Evolutionary conservation across 495 filamentous ascomycete species (phyloP), one percentile per base, ranked within the genome.

Genomic region (Pseudotulostoma volvatum): DNA sequence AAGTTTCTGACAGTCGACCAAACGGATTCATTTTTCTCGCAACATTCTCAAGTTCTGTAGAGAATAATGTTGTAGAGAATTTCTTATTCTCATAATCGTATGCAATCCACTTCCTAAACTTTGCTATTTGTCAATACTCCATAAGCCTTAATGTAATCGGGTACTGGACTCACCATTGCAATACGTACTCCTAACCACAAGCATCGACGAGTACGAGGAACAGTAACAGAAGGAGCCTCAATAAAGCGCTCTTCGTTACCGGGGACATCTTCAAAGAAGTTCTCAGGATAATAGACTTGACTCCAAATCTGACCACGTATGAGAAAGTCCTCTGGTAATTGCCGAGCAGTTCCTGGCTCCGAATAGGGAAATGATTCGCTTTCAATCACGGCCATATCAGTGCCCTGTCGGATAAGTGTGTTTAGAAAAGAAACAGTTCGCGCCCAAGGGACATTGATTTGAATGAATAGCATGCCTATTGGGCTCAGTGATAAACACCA

Each of bases 271-370:
- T 66, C 53, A 48, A 93, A 93, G 67, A 78, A 94, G 1, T 60
- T 52, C 1, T 60, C 44, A 0, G 83, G 82, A 38, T 76, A 90
- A 40, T 85, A 82, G 8, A 57, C 50, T 31, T 74, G 66, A 3
- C 70, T 71, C 74, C 79, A 93, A 3, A 77, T 50, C 14, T n/a
- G n/a, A n/a, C n/a, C n/a, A n/a, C n/a, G n/a, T n/a, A n/a, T n/a
- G n/a, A n/a, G n/a, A n/a, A n/a, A 87, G 69, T 0, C 87, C 88
- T 95, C 90, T 0, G 84, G 77, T 0, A 94, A 52, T 3, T 84
- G 84, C 13, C 71, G 60, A 7, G 48, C 60, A 7, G 38, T 33
- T 11, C 61, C 68, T 32, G 74, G 67, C 2, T 74, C 62, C 3
- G 65, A 50, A 33, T 51, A 44, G 0, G 72, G 77, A 33, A 81